Base-by-base conservation (phyloP, 768 basidiomycete genomes). In the Suillus brevipes region DNA sequence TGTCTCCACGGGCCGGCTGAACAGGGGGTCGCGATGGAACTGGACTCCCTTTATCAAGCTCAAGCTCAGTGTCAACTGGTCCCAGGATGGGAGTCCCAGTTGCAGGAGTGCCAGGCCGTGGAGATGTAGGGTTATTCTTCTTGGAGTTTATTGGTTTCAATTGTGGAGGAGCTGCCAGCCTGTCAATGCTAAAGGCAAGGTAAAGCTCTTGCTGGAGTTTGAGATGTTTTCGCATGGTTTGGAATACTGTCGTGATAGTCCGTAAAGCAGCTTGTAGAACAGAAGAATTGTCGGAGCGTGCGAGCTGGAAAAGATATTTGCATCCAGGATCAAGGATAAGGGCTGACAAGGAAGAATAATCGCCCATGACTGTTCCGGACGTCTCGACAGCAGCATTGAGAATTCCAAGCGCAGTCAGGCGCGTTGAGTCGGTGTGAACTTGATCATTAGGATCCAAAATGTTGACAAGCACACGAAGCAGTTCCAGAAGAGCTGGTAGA, bases 181-280 rank as follows among this genome's bases (percentile, higher is more conserved):
- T 86, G 75, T 97, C 97, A 64, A 99, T 89, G 40, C 92, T 92
- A 78, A 97, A 99, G 3, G 95, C 89, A 34, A 99, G 80, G 78
- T 95, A 97, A 6, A 99, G 85, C 72, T 99, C 97, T 71, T 95
- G 92, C 71, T 99, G 97, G 23, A 97, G 81, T 76, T 97, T 98
- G 62, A 99, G 82, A 71, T 94, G 85, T 53, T 83, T 82, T 3
- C 91, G 87, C 87, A 96, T 90, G 2, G 94, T 91, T 64, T 93
- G 89, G 70, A 98, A 89, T 67, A 99, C 83, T 8, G 94, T 94
- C 14, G 92, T 88, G 67, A 94, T 92, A 2, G 92, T 89, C 31
- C 97, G 90, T 34, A 99, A 81, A 20, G 95, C 84, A 62, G 87
- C 81, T 53, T 94, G 89, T 12, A 98, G 83, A 59, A 99, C 85